Conservation (phyloP, 805 yeast genomes). For the Candida chilensis region DNA sequence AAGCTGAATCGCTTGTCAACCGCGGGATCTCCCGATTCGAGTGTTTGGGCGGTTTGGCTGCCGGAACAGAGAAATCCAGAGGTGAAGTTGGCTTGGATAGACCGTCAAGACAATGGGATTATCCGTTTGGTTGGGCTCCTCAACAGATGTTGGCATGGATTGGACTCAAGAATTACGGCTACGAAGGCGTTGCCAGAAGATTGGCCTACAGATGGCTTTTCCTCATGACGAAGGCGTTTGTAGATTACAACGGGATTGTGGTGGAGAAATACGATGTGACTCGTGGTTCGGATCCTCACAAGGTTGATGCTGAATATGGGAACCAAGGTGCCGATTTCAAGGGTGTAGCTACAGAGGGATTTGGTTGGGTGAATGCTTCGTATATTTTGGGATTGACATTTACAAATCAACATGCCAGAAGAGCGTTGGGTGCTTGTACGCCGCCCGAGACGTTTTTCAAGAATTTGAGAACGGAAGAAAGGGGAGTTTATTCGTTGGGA, state of each 20-base stretch:
- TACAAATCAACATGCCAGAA: slow-evolving; percentile 53
- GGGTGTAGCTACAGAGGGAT: slow-evolving; percentile 93
- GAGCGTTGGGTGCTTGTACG: slow-evolving; percentile 75
- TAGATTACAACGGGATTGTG: slow-evolving; percentile 87
- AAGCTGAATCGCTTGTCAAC: slow-evolving; percentile 55
- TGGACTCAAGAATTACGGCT: slow-evolving; percentile 72
- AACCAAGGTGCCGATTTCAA: slow-evolving; percentile 90
- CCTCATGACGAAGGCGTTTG: slow-evolving; percentile 83
- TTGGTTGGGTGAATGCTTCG: slow-evolving; percentile 97
- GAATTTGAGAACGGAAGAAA: slow-evolving; percentile 33
- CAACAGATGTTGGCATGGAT: slow-evolving; percentile 94
- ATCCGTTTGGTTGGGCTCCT: slow-evolving; percentile 98
- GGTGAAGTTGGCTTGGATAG: slow-evolving; percentile 60
- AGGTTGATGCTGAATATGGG: slow-evolving; percentile 93
- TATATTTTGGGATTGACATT: slow-evolving; percentile 64
- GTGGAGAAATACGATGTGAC: slow-evolving; percentile 94
- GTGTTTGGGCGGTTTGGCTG: slow-evolving; percentile 79
- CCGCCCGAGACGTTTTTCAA: slow-evolving; percentile 58
- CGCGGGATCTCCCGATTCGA: slow-evolving; percentile 64
- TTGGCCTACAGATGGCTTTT: slow-evolving; percentile 83
- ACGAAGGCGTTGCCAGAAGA: slow-evolving; percentile 51
- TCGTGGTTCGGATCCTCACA: slow-evolving; percentile 73
- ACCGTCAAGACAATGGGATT: slow-evolving; percentile 97
- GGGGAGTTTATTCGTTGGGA: slow-evolving; percentile 12
- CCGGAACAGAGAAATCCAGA: slow-evolving; percentile 70